These are phyloP conservation scores for Priceomyces carsonii DNA, from an alignment of 805 yeast species.

Conservation along the genomic window DNA sequence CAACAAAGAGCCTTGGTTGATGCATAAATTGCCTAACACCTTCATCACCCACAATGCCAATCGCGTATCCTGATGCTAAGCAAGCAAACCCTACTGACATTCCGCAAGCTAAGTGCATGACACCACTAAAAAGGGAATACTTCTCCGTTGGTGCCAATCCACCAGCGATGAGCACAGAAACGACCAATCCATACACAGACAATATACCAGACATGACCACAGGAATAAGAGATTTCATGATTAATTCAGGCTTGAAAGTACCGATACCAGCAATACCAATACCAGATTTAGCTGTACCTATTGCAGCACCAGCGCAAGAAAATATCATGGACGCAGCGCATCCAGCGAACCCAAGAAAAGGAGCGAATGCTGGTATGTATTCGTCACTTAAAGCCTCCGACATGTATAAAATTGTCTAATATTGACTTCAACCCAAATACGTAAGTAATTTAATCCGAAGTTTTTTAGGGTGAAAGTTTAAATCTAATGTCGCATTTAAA, in stretches of 20 bases:
- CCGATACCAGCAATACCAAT: conserved; percentile 98
- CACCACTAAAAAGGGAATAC: conserved; percentile 92
- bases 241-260: conserved; percentile 93
- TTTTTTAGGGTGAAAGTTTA: conserved; percentile 3
- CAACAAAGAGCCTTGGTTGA: conserved; percentile 86
- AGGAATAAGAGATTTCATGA: conserved; percentile 94
- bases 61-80: conserved; percentile 94
- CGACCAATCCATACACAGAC: conserved; percentile 96
- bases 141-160: conserved; percentile 75
- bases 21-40: conserved; percentile 88
- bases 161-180: conserved; percentile 92
- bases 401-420: conserved; percentile 10
- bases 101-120: conserved; percentile 97
- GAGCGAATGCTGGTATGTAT: conserved; percentile 89
- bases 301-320: conserved; percentile 97
- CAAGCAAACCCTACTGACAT: conserved; percentile 95
- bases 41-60: conserved; percentile 91
- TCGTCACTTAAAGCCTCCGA: conserved; percentile 47
- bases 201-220: conserved; percentile 98
- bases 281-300: conserved; percentile 98
- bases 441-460: conserved; percentile 1
- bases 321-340: conserved; percentile 91
- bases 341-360: conserved; percentile 97
- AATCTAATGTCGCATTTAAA: conserved; percentile 1
- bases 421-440: too few species aligned